A percentile compares a stretch with the other conserved stretches of the same genome.
Evolutionary conservation across 495 filamentous ascomycete species (phyloP).

Genomic region (Aspergillus biplanus): DNA sequence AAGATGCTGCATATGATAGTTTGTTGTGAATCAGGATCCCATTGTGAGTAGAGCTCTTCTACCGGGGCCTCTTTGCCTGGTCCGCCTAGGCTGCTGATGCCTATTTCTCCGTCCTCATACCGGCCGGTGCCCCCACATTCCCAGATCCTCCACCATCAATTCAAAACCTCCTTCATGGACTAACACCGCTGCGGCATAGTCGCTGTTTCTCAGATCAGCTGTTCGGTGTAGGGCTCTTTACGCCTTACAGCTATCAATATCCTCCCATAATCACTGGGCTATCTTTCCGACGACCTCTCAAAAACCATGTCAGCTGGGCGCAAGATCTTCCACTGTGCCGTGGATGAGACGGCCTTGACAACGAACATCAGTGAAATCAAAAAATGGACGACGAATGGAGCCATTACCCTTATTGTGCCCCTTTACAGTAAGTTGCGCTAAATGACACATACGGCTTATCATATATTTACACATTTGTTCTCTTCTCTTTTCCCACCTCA

Average conservation of each 20-base stretch:
- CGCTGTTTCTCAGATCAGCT: constrained; percentile 41
- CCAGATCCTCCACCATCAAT: constrained; percentile 35
- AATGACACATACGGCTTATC: constrained; percentile 12
- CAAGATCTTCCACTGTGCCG: constrained; percentile 74
- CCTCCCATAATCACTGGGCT: constrained; percentile 18
- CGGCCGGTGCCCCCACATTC: constrained; percentile 43
- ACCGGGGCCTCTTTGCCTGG: not conserved
- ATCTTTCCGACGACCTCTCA: constrained; percentile 16
- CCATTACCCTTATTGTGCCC: constrained; percentile 68
- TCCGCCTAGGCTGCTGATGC: constrained; percentile 10
- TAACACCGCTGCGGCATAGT: constrained; percentile 38
- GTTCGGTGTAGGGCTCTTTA: constrained; percentile 37
- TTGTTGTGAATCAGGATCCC: constrained; percentile 31
- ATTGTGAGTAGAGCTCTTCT: constrained; percentile 37
- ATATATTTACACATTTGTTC: constrained; percentile 21
- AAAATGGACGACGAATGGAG: constrained; percentile 66
- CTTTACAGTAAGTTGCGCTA: constrained; percentile 60
- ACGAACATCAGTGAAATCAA: constrained; percentile 72
- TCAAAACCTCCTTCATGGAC: constrained; percentile 40
- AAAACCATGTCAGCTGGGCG: constrained; percentile 51
- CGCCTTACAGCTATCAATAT: constrained; percentile 18
- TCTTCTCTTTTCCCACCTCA: constrained; percentile 13
- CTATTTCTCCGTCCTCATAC: constrained; percentile 20
- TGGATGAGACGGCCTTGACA: constrained; percentile 72
- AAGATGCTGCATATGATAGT: constrained; percentile 51